These are phyloP conservation scores for Pistacia integerrima DNA, from an alignment of 345 rosid genomes.

Conservation along the genomic window DNA sequence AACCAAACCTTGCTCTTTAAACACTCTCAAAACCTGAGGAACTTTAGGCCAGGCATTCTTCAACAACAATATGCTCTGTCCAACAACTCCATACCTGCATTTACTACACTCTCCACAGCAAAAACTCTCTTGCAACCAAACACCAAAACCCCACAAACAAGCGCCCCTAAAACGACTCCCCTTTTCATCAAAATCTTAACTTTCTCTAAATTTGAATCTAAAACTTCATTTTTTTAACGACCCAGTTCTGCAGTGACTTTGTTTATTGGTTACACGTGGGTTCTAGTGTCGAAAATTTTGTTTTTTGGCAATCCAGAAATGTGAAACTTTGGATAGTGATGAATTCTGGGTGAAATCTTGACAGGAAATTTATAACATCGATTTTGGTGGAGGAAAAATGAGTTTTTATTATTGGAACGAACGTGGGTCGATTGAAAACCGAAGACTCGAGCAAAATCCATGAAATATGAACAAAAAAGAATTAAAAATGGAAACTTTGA, in stretches of 20 bases:
- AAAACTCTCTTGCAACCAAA: too few species aligned
- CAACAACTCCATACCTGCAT: too few species aligned
- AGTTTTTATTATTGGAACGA: conserved; percentile 29
- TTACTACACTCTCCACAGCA: too few species aligned
- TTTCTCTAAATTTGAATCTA: too few species aligned
- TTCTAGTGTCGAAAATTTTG: conserved; percentile 27
- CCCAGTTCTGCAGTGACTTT: conserved; percentile 30
- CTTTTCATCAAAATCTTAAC: too few species aligned
- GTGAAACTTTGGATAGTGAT: conserved; percentile 25
- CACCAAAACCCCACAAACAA: too few species aligned
- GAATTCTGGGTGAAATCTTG: conserved; percentile 24
- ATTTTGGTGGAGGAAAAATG: conserved; percentile 30
- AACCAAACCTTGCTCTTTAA: too few species aligned
- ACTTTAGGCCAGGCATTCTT: too few species aligned
- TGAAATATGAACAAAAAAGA: background rate
- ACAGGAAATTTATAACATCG: conserved; percentile 36
- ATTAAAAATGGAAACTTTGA: background rate
- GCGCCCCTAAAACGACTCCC: too few species aligned
- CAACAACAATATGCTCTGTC: too few species aligned
- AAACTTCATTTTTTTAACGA: background rate
- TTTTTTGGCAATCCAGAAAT: conserved; percentile 21
- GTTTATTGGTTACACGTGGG: conserved; percentile 25
- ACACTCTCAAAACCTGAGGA: too few species aligned
- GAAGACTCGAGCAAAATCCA: conserved; percentile 54
- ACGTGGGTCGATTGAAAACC: conserved; percentile 43